Percentiles rank a stretch among this genome's conserved stretches.
Evolutionary conservation across 768 basidiomycete species (phyloP).

Genomic region (Russula sp.): DNA sequence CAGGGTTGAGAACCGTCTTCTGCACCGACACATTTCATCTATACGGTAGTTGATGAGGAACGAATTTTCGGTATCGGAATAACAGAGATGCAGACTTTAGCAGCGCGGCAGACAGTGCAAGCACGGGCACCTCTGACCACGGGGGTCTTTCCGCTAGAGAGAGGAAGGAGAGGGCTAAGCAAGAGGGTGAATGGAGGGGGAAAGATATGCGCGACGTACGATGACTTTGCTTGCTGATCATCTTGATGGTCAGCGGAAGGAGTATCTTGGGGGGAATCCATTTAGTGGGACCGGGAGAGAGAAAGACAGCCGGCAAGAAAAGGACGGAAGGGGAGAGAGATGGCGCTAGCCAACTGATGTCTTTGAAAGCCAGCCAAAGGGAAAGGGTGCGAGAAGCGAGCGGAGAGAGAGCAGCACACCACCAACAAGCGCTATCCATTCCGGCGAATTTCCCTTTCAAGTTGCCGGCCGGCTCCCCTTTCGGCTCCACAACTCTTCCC

Average conservation of each 20-base stretch:
- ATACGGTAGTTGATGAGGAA: conserved; percentile 20
- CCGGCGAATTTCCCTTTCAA: conserved; percentile 30
- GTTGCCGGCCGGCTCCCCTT: conserved; percentile 26
- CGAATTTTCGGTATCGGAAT: conserved; percentile 24
- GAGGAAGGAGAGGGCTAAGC: background rate
- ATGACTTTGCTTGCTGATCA: conserved; percentile 28
- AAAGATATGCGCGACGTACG: conserved; percentile 7
- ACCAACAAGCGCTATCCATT: conserved; percentile 16
- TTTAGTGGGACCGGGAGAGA: conserved; percentile 4
- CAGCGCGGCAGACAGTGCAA: conserved; percentile 81
- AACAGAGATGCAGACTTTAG: conserved; percentile 53
- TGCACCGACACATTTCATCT: conserved; percentile 93
- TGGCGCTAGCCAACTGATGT: background rate
- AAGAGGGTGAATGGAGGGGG: background rate
- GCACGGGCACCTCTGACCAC: conserved; percentile 56
- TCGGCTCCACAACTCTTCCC: conserved; percentile 10
- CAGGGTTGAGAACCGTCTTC: conserved; percentile 80
- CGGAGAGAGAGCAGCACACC: background rate
- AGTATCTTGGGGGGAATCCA: conserved; percentile 22
- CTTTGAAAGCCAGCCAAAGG: background rate
- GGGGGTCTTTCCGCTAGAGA: conserved; percentile 42
- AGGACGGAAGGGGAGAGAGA: background rate
- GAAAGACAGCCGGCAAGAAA: conserved; percentile 12
- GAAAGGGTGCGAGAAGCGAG: background rate
- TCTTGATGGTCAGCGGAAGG: conserved; percentile 19